Conservation (phyloP, 495 filamentous ascomycete species). For the Aspergillus asperescens region DNA sequence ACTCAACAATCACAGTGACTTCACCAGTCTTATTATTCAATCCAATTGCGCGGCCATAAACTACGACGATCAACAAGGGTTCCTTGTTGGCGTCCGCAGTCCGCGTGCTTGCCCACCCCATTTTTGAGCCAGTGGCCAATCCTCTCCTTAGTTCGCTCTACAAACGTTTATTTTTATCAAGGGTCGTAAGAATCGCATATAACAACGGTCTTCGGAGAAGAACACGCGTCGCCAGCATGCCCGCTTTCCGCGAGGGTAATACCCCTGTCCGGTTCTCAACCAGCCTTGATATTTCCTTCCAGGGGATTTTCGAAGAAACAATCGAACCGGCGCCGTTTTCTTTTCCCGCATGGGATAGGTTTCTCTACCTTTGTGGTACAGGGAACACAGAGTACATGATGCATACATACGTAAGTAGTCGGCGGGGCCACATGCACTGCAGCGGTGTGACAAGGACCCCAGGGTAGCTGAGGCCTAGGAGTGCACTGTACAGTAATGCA, state of each 20-base stretch:
- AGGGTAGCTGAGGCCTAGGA: background rate
- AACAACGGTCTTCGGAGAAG: background rate
- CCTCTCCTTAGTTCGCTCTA: background rate
- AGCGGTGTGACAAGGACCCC: background rate
- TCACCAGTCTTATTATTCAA: background rate
- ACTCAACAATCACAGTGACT: background rate
- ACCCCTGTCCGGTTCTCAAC: background rate
- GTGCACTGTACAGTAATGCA: background rate
- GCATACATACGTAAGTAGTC: background rate
- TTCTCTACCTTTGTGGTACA: background rate
- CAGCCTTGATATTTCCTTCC: background rate
- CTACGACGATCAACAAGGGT: background rate
- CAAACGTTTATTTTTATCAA: no score
- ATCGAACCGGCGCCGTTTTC: background rate
- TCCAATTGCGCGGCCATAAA: background rate
- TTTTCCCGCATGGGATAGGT: background rate
- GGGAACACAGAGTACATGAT: background rate
- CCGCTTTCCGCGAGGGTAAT: background rate
- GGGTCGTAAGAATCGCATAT: no score
- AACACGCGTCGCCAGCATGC: background rate
- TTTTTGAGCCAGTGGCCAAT: constrained; percentile 1
- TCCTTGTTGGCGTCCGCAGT: background rate
- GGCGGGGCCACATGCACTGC: constrained; percentile 1
- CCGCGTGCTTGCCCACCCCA: background rate
- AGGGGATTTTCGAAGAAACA: background rate